Evolutionary conservation across 2,329 filamentous ascomycete species (phyloP), one percentile per base, ranked within the genome.

Genomic region (Neoascochyta sp.): DNA sequence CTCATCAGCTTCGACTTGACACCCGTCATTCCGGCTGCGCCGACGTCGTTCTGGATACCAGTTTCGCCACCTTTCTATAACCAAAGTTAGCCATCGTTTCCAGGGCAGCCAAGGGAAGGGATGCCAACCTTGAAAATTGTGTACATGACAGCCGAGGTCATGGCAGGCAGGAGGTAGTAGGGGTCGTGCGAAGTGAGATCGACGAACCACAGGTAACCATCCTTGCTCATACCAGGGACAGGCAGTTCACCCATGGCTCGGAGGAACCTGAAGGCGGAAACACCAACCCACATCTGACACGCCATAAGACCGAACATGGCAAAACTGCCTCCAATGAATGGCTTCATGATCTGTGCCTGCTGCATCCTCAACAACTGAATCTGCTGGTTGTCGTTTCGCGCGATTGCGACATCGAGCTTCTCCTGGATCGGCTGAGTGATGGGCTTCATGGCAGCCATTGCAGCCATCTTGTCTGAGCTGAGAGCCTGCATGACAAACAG

Each of bases 161-260:
- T 34, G 3, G 78, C 41, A 2, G 92, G 92, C 17, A 96, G 66
- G 22, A 92, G 60, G 47, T 77, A 90, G 50, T 73, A 81, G 0
- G 92, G 90, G 62, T 98, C 92, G 2, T 76, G 62, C 13, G 79
- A 56, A 0, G 86, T 81, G 41, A 98, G 64, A 60, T 96, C 84
- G 2, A 69, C 65, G 45, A 96, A 76, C 92, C 92, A 98, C 22
- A 80, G 65, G 19, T 80, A 65, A 3, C 85, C 81, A 17, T 84
- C 85, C 1, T 66, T 68, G 48, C 85, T 76, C 43, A 96, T 62
- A 1, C 78, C 81, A 0, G 90, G 90, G 4, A 95, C 86, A 4
- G 90, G 90, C 26, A 96, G 67, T 13, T 70, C 62, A 1, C 78
- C 64, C 83, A 95, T 93, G 45, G 74, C 80, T 30, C 78, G 74